Percentiles rank a stretch among this genome's conserved stretches.
phyloP scores from a whole-genome alignment of 2,329 filamentous ascomycete species.

The Helminthosporium solani region DNA sequence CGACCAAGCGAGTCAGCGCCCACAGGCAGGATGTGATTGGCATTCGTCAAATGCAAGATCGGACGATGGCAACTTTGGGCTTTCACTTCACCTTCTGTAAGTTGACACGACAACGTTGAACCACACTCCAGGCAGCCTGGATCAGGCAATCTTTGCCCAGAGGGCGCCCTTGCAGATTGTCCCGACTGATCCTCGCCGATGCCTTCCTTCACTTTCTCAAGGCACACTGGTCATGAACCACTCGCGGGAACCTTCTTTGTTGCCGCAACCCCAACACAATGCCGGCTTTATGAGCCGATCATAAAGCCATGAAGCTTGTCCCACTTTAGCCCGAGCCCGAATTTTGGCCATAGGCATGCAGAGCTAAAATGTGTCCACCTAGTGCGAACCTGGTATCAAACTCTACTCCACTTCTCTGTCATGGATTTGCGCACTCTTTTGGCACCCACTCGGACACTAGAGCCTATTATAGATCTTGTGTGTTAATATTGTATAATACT shows the following conservation, averaged over 20 bases:
- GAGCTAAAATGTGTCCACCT: not conserved
- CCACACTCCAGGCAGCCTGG: not conserved
- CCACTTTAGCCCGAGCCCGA: not conserved
- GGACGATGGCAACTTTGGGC: not conserved
- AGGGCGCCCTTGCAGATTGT: not conserved
- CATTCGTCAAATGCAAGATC: not conserved
- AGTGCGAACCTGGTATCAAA: slow-evolving; percentile 1
- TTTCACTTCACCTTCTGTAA: not conserved
- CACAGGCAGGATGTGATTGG: not conserved
- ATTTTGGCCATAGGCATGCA: not conserved
- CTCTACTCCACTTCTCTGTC: not conserved
- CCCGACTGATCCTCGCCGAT: not conserved
- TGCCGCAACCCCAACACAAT: slow-evolving; percentile 1
- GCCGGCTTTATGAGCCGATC: not conserved
- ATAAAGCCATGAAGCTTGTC: slow-evolving; percentile 1
- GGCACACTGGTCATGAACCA: not conserved
- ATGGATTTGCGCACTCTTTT: not conserved
- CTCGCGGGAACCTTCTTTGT: slow-evolving; percentile 3
- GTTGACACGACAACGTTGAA: not conserved
- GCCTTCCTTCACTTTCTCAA: not conserved
- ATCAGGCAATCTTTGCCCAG: not conserved
- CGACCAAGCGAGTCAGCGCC: not conserved
- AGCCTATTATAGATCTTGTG: not conserved
- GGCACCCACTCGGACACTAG: not conserved
- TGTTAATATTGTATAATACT: no score